Evolutionary conservation across 2,329 filamentous ascomycete genomes (phyloP).

Genomic region (Botrytis squamosa): DNA sequence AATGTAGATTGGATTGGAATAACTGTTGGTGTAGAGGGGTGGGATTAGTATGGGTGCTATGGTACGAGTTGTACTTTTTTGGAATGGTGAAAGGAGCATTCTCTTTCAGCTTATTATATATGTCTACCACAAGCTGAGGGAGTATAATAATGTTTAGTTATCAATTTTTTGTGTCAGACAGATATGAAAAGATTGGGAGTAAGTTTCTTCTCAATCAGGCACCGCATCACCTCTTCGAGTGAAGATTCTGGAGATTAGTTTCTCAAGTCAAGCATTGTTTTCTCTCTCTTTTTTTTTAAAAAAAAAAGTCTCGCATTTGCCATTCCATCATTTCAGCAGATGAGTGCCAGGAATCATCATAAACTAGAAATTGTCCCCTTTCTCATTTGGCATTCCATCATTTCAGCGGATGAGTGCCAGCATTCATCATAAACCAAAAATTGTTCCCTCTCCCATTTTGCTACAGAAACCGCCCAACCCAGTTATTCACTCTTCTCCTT

Average conservation of each 20-base stretch:
- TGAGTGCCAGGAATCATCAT: not conserved
- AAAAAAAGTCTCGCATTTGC: not conserved
- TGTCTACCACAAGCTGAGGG: no score
- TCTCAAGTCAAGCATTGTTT: no score
- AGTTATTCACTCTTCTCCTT: not conserved
- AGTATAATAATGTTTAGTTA: not conserved
- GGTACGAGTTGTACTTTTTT: not conserved
- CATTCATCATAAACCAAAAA: not conserved
- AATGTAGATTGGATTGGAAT: not conserved
- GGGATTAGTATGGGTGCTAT: not conserved
- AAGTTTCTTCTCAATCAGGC: not conserved
- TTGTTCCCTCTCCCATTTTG: no score
- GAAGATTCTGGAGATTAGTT: not conserved
- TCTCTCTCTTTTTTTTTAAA: no score
- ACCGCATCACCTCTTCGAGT: not conserved
- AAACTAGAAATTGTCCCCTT: no score
- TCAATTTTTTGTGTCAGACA: not conserved
- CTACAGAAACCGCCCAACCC: not conserved
- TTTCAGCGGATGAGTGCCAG: no score
- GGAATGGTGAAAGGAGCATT: not conserved
- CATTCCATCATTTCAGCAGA: not conserved
- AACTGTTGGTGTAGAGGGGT: fast-evolving
- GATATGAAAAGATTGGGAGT: not conserved
- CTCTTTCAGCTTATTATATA: not conserved
- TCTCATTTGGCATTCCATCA: no score